Evolutionary conservation across 2,329 filamentous ascomycete genomes (phyloP).

Genomic region (Neocatenulostroma microsporum): DNA sequence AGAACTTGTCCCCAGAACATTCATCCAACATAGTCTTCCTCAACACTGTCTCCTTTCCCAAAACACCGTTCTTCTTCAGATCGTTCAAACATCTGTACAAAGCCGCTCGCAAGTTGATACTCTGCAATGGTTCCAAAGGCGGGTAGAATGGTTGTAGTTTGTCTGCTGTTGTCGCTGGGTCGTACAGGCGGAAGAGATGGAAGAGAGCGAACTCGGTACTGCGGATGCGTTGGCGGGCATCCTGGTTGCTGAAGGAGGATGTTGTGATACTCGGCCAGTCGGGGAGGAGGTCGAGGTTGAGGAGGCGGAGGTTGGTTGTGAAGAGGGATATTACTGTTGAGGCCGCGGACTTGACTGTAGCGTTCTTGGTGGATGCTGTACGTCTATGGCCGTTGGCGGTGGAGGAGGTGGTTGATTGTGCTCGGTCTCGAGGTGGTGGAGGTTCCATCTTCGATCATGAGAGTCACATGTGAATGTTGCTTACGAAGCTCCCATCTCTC

Average conservation of each 20-base stretch:
- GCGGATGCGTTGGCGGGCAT: constrained; percentile 69
- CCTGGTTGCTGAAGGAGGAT: constrained; percentile 57
- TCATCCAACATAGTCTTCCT: constrained; percentile 96
- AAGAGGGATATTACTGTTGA: constrained; percentile 53
- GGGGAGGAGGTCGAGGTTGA: constrained; percentile 65
- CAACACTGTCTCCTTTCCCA: constrained; percentile 71
- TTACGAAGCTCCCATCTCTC: no score
- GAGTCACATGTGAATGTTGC: no score
- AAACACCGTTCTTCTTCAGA: constrained; percentile 75
- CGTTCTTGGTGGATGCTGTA: constrained; percentile 10
- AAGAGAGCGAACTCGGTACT: constrained; percentile 88
- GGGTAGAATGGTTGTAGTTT: constrained; percentile 89
- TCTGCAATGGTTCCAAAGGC: constrained; percentile 81
- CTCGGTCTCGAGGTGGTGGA: constrained; percentile 1
- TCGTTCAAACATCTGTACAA: constrained; percentile 74
- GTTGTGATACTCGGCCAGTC: constrained; percentile 74
- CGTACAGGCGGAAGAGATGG: constrained; percentile 76
- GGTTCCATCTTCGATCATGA: constrained; percentile 6
- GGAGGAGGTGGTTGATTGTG: constrained; percentile 1
- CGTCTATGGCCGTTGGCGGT: not conserved
- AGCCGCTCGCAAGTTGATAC: constrained; percentile 77
- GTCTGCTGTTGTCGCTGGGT: constrained; percentile 64
- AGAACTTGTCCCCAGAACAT: constrained; percentile 83
- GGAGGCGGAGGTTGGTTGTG: constrained; percentile 71
- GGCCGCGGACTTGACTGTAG: constrained; percentile 5